Percentiles rank a stretch among this genome's conserved stretches.
Evolutionary conservation across 768 basidiomycete species (phyloP).

Genomic region (Imleria badia): DNA sequence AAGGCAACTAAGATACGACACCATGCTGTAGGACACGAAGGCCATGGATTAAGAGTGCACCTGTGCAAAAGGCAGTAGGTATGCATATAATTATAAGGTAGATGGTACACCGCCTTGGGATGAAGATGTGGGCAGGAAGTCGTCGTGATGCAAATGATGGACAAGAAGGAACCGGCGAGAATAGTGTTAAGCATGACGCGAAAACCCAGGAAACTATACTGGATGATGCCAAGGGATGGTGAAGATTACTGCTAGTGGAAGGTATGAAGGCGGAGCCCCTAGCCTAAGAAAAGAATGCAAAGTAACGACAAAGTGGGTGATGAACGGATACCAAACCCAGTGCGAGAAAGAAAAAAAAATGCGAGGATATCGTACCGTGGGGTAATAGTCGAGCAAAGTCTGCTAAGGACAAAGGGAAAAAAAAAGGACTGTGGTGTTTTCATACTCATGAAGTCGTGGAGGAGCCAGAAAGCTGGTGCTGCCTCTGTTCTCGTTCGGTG

Average conservation of each 20-base stretch:
- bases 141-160: slow-evolving; percentile 30
- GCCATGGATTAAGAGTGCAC: slow-evolving; percentile 29
- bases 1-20: slow-evolving; percentile 10
- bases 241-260: slow-evolving; percentile 33
- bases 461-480: slow-evolving; percentile 25
- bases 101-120: slow-evolving; percentile 32
- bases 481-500: slow-evolving; percentile 56
- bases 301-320: slow-evolving; percentile 22
- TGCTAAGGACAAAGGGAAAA: slow-evolving; percentile 15
- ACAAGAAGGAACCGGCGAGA: slow-evolving; percentile 17
- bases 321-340: slow-evolving; percentile 25
- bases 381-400: slow-evolving; percentile 24
- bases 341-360: slow-evolving; percentile 15
- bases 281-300: slow-evolving; percentile 19
- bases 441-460: slow-evolving; percentile 30
- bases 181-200: slow-evolving; percentile 29
- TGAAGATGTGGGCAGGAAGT: slow-evolving; percentile 21
- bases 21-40: slow-evolving; percentile 22
- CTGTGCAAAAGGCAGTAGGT: slow-evolving; percentile 34
- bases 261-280: slow-evolving; percentile 26
- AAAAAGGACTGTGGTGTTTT: slow-evolving; percentile 18
- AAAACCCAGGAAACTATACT: slow-evolving; percentile 25
- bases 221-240: slow-evolving; percentile 28
- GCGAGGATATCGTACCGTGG: slow-evolving; percentile 30
- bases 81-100: slow-evolving; percentile 36